Base-by-base conservation (phyloP, 1,284 basidiomycete genomes). In the Pascua sp. region DNA sequence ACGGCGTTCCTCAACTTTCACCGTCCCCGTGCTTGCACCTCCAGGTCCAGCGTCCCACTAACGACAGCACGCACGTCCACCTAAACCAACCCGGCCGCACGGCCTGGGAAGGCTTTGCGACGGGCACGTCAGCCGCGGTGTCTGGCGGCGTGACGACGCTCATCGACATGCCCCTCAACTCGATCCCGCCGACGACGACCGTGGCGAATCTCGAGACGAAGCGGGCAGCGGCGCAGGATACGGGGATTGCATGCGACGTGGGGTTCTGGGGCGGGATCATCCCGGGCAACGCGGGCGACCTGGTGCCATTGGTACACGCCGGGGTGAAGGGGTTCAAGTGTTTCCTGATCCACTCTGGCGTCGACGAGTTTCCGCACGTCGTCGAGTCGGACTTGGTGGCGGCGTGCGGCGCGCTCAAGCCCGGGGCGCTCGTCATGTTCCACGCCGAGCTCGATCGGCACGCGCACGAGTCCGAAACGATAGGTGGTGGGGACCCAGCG, bases 221-320 rank as follows among this genome's bases (percentile, higher is more conserved):
- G 77, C 82, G 84, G 9, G 68, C 74, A 11, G 87, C 86, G 2
- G 90, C 93, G 1, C 68, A 24, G 36, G 45, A 52, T 11, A 56
- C 67, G 1, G 74, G 75, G 8, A 55, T 75, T 15, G 85, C 85
- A 79, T 83, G 85, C 17, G 93, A 97, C 72, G 84, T 95, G 18
- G 92, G 86, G 0, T 96, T 96, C 76, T 97, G 93, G 92, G 93
- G 92, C 43, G 93, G 93, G 4, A 87, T 90, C 42, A 87, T 96
- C 53, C 93, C 93, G 5, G 87, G 86, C 8, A 95, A 97, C 78
- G 82, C 89, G 38, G 57, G 39, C 13, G 63, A 72, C 39, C 59
- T 72, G 17, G 54, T 57, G 13, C 84, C 86, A 5, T 80, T 96
- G 39, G 78, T 92, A 13, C 74, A 83, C 36, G 83, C 83, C 42